These are phyloP conservation scores for Bremia lactucae DNA, from an alignment of 352 stramenopile species.

Conservation along the genomic window DNA sequence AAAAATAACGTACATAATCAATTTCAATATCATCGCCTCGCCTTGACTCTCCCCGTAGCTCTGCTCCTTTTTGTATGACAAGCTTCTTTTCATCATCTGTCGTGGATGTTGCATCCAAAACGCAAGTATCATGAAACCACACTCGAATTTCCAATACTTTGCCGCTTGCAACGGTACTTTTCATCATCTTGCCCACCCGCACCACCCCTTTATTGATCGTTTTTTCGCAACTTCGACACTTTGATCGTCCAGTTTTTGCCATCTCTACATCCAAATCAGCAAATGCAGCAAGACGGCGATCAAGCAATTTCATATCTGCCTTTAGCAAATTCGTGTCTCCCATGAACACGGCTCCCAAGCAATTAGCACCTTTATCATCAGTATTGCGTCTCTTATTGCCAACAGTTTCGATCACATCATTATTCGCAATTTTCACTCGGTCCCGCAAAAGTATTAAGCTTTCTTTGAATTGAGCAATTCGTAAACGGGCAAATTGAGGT, in stretches of 20 bases:
- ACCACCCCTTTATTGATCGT: conserved; percentile 33
- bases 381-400: conserved; percentile 2
- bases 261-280: conserved; percentile 41
- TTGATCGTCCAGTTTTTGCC: conserved; percentile 38
- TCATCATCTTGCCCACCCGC: conserved; percentile 43
- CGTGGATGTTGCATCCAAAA: conserved; percentile 16
- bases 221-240: conserved; percentile 40
- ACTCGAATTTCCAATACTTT: conserved; percentile 34
- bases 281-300: conserved; percentile 18
- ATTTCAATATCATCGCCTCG: conserved; percentile 7
- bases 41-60: conserved; percentile 2
- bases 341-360: conserved; percentile 63
- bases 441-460: conserved; percentile 38
- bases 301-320: conserved; percentile 48
- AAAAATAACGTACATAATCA: not conserved
- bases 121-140: conserved; percentile 57
- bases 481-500: conserved; percentile 31
- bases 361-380: conserved; percentile 9
- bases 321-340: conserved; percentile 62
- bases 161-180: conserved; percentile 35
- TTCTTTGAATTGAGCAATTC: conserved; percentile 48
- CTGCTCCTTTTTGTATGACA: conserved; percentile 10
- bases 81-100: conserved; percentile 33
- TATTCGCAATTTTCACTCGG: conserved; percentile 22
- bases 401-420: conserved; percentile 4